Evolutionary conservation across 163 green algal genomes (phyloP).

Genomic region (Coccomyxa subellipsoidea): DNA sequence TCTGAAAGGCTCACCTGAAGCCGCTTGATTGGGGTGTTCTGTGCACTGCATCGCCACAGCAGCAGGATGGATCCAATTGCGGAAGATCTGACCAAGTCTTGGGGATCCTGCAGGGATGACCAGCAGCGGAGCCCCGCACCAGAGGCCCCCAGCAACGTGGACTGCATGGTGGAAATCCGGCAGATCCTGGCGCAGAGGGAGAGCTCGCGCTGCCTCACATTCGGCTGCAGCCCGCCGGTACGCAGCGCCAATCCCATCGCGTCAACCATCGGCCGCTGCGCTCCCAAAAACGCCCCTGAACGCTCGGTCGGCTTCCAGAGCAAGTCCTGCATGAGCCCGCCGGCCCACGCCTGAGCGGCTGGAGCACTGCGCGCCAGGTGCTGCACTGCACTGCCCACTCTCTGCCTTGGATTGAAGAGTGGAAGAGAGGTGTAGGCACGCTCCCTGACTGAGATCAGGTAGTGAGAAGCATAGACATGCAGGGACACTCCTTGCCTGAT

Average conservation of each 20-base stretch:
- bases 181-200: conserved; percentile 20
- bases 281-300: not conserved
- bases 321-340: not conserved
- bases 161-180: conserved; percentile 10
- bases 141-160: conserved; percentile 3
- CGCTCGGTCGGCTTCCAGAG: not conserved
- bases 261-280: conserved; percentile 11
- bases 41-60: too few relatives aligned
- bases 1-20: too few relatives aligned
- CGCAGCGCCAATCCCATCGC: conserved; percentile 18
- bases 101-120: not conserved
- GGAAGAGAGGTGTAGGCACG: too few relatives aligned
- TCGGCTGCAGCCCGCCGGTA: conserved; percentile 26
- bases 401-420: too few relatives aligned
- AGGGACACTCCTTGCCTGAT: too few relatives aligned
- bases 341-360: conserved; percentile 15
- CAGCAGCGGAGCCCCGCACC: not conserved
- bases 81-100: too few relatives aligned
- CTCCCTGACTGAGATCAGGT: too few relatives aligned
- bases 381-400: too few relatives aligned
- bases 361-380: conserved; percentile 27
- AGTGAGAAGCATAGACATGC: too few relatives aligned
- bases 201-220: conserved; percentile 10
- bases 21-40: too few relatives aligned
- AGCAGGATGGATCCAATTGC: too few relatives aligned